Conservation (phyloP, 352 stramenopile species). For the Pythium coloratum region DNA sequence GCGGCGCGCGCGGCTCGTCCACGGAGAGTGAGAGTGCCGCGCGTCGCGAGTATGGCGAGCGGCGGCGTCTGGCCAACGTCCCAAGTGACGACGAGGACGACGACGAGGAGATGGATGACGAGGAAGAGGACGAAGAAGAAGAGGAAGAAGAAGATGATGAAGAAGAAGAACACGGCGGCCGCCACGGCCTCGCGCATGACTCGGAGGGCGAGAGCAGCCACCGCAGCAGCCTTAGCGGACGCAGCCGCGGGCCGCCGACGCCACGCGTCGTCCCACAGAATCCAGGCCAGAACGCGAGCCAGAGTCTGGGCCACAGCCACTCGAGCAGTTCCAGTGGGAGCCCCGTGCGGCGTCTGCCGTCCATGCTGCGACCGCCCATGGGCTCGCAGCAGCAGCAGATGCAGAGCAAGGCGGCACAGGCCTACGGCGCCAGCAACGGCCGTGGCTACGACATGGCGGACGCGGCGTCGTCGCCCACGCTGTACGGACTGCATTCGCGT, state of each 20-base stretch:
- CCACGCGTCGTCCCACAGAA: not conserved
- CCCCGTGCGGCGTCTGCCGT: slow-evolving; percentile 40
- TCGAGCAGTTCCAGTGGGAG: slow-evolving; percentile 29
- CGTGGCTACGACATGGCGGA: not conserved
- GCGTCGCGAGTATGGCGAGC: slow-evolving; percentile 10
- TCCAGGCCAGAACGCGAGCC: not conserved
- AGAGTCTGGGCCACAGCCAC: slow-evolving; percentile 9
- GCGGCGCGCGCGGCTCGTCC: slow-evolving; percentile 14
- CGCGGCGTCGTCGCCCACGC: not conserved
- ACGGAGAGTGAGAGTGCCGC: slow-evolving; percentile 21
- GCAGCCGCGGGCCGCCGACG: not conserved
- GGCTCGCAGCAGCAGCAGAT: not conserved
- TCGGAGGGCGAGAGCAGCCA: slow-evolving; percentile 8
- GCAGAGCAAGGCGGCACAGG: not conserved
- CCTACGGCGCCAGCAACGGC: not conserved
- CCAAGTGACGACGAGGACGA: slow-evolving; percentile 14
- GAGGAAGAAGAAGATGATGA: slow-evolving; percentile 6
- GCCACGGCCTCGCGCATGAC: not conserved
- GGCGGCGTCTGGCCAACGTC: not conserved
- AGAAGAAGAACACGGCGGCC: not conserved
- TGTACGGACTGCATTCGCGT: slow-evolving; percentile 12
- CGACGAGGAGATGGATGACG: slow-evolving; percentile 9
- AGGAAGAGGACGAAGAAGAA: slow-evolving; percentile 15
- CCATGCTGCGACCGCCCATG: slow-evolving; percentile 34
- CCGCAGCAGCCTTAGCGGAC: not conserved